Conservation (phyloP, 495 filamentous ascomycete species). For the Penicillium argentinense region DNA sequence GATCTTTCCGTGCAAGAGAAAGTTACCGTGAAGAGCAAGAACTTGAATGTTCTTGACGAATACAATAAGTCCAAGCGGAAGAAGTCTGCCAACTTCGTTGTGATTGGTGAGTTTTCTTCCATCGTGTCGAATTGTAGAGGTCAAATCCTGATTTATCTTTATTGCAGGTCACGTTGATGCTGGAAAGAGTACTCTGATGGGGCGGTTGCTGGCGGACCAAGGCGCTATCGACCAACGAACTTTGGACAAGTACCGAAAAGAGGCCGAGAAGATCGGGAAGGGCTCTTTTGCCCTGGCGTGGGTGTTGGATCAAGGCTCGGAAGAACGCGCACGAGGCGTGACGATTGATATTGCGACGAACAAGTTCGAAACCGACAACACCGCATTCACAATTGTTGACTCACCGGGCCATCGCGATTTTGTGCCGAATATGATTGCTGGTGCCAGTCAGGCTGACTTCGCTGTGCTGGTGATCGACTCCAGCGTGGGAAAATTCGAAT, state of each 20-base stretch:
- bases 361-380: slow-evolving; percentile 84
- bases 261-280: slow-evolving; percentile 90
- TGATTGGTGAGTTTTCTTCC: slow-evolving; percentile 66
- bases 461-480: slow-evolving; percentile 94
- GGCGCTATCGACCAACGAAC: slow-evolving; percentile 84
- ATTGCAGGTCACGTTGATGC: slow-evolving; percentile 94
- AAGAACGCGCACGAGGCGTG: slow-evolving; percentile 87
- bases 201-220: slow-evolving; percentile 84
- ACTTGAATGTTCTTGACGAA: slow-evolving; percentile 79
- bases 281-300: slow-evolving; percentile 94
- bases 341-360: slow-evolving; percentile 97
- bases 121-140: too few species aligned
- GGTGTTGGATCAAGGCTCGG: slow-evolving; percentile 87
- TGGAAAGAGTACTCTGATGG: slow-evolving; percentile 97
- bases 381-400: slow-evolving; percentile 90
- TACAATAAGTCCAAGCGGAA: slow-evolving; percentile 75
- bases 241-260: slow-evolving; percentile 80
- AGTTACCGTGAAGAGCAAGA: slow-evolving; percentile 77
- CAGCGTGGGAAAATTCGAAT: slow-evolving; percentile 83
- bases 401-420: slow-evolving; percentile 94
- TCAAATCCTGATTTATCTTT: too few species aligned
- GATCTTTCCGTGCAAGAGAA: slow-evolving; percentile 66
- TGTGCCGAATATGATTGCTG: slow-evolving; percentile 98
- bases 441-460: slow-evolving; percentile 93
- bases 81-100: slow-evolving; percentile 88